Conservation (phyloP, 2,329 filamentous ascomycete species). For the Colletotrichum limetticola region DNA sequence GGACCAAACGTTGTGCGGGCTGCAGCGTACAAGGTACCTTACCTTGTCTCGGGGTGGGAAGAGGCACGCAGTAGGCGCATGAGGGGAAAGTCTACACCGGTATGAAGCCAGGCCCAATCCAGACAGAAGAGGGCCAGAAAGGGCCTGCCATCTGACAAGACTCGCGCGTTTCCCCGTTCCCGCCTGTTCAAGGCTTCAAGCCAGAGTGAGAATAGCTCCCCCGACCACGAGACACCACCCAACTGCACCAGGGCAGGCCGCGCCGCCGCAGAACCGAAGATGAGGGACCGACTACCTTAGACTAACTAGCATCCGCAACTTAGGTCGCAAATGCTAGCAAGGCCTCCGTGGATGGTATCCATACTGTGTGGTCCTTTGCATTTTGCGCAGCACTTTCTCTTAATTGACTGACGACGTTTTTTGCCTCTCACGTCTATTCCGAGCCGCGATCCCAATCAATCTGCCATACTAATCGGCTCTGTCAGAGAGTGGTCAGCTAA, state of each 20-base stretch:
- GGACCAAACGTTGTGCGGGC: background rate
- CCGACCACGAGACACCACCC: background rate
- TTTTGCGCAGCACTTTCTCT: background rate
- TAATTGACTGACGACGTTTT: background rate
- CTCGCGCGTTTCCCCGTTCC: background rate
- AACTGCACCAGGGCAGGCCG: too few relatives aligned
- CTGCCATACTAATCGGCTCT: background rate
- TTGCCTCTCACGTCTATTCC: background rate
- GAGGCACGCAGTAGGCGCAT: background rate
- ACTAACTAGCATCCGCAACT: background rate
- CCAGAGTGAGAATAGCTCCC: conserved; percentile 11
- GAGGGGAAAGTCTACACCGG: background rate
- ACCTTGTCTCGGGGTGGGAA: too few relatives aligned
- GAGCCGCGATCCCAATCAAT: background rate
- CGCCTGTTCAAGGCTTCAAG: background rate
- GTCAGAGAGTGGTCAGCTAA: conserved; percentile 12
- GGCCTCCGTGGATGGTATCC: background rate
- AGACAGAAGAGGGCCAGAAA: conserved; percentile 7
- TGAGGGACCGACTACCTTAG: background rate
- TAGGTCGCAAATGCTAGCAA: too few relatives aligned
- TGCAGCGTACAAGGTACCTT: too few relatives aligned
- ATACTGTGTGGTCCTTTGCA: background rate
- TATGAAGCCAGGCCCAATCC: background rate
- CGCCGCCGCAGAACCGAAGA: background rate
- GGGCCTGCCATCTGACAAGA: conserved; percentile 2